These are phyloP conservation scores for Achlya hypogyna DNA, from an alignment of 352 stramenopile species.

Conservation along the genomic window DNA sequence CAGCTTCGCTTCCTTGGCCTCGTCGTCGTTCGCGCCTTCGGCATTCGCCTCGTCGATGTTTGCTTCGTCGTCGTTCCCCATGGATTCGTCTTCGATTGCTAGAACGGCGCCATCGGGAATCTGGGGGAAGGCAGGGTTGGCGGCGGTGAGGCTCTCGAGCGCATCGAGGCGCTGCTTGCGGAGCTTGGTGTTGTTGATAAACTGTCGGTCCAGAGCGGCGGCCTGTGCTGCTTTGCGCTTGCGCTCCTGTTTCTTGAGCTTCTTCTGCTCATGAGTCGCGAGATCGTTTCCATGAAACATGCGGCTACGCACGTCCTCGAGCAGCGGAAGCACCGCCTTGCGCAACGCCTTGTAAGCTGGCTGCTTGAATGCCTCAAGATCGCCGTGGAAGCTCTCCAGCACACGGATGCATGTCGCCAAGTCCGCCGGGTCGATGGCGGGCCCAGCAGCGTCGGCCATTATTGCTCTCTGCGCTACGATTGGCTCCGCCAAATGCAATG, in stretches of 20 bases:
- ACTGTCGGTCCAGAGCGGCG: slow-evolving; percentile 64
- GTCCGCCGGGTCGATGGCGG: slow-evolving; percentile 40
- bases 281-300: slow-evolving; percentile 51
- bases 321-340: slow-evolving; percentile 47
- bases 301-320: slow-evolving; percentile 46
- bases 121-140: slow-evolving; percentile 49
- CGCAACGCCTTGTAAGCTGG: slow-evolving; percentile 54
- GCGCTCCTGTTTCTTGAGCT: slow-evolving; percentile 54
- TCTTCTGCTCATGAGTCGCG: slow-evolving; percentile 32
- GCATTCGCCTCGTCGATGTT: slow-evolving; percentile 12
- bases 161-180: slow-evolving; percentile 48
- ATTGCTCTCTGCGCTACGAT: neutral
- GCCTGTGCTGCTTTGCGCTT: slow-evolving; percentile 58
- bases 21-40: slow-evolving; percentile 22
- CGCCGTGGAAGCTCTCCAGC: slow-evolving; percentile 46
- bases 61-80: too few relatives aligned
- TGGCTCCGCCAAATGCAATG: too few relatives aligned
- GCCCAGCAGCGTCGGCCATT: neutral
- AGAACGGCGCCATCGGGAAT: slow-evolving; percentile 45
- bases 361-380: slow-evolving; percentile 39
- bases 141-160: slow-evolving; percentile 40
- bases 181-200: slow-evolving; percentile 73
- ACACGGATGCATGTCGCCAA: slow-evolving; percentile 43
- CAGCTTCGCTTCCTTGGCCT: slow-evolving; percentile 35
- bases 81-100: neutral